Evolutionary conservation across 306 rosid genomes (phyloP).

Genomic region (Argentina anserina): DNA sequence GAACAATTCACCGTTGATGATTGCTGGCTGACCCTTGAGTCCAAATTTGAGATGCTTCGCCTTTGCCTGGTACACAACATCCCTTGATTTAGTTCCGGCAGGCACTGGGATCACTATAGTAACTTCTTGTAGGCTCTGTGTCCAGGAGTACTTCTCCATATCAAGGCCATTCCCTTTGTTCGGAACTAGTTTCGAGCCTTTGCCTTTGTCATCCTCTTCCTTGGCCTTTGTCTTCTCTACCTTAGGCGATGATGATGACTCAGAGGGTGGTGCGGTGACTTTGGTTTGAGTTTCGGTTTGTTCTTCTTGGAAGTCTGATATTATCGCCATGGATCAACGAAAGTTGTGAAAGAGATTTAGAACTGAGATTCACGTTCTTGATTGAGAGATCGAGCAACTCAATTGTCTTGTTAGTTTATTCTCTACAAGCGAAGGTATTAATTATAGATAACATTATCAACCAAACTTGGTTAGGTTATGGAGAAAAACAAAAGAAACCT

Average conservation of each 20-base stretch:
- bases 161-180: slow-evolving; percentile 49
- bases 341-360: not conserved
- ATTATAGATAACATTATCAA: not conserved
- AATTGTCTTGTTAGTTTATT: not conserved
- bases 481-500: not conserved
- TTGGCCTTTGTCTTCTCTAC: not conserved
- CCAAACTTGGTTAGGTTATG: not conserved
- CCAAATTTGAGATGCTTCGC: slow-evolving; percentile 45
- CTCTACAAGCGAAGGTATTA: not conserved
- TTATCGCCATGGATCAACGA: slow-evolving; percentile 1
- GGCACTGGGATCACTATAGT: slow-evolving; percentile 46
- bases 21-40: slow-evolving; percentile 61
- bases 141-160: slow-evolving; percentile 65
- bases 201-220: not conserved
- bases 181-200: slow-evolving; percentile 39
- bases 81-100: slow-evolving; percentile 43
- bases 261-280: not conserved
- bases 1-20: slow-evolving; percentile 59
- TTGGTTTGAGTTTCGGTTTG: not conserved
- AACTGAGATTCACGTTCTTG: not conserved
- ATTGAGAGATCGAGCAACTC: not conserved
- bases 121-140: slow-evolving; percentile 61
- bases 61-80: slow-evolving; percentile 26
- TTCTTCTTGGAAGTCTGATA: not conserved
- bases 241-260: not conserved